A percentile compares a stretch with the other conserved stretches of the same genome.
Evolutionary conservation across 306 rosid genomes (phyloP).

Genomic region (Sicyos baderoa): DNA sequence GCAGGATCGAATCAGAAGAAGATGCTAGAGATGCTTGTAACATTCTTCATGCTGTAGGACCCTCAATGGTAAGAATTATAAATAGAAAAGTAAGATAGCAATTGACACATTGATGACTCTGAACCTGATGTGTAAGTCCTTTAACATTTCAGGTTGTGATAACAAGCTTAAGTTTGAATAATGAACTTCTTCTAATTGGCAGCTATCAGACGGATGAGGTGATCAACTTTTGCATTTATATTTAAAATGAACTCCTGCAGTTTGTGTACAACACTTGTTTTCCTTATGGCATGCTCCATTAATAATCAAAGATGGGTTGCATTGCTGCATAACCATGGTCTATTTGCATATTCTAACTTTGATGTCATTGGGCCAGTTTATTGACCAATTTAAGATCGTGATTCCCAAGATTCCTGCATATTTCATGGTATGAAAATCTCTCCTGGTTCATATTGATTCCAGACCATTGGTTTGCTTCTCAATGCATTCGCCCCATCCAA

Average conservation of each 20-base stretch:
- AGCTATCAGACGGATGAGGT: slow-evolving; percentile 52
- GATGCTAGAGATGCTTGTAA: slow-evolving; percentile 77
- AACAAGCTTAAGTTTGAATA: slow-evolving; percentile 53
- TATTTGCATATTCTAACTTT: background rate
- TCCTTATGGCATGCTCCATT: background rate
- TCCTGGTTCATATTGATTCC: background rate
- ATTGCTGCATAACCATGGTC: background rate
- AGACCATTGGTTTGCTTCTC: background rate
- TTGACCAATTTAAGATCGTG: slow-evolving; percentile 59
- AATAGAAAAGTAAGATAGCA: background rate
- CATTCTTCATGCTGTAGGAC: slow-evolving; percentile 73
- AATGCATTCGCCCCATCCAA: background rate
- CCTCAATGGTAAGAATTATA: slow-evolving; percentile 47
- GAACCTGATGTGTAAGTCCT: background rate
- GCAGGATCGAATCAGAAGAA: slow-evolving; percentile 60
- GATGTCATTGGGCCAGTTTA: slow-evolving; percentile 44
- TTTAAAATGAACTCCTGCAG: background rate
- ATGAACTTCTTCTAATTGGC: slow-evolving; percentile 49
- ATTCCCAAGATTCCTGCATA: slow-evolving; percentile 66
- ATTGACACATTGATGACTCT: background rate
- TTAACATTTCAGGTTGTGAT: slow-evolving; percentile 49
- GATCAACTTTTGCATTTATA: background rate
- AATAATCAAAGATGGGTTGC: background rate
- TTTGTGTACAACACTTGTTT: background rate
- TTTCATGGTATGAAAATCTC: slow-evolving; percentile 50